Evolutionary conservation across 768 basidiomycete genomes (phyloP), one percentile per base, ranked within the genome.

Genomic region (Postia placenta): DNA sequence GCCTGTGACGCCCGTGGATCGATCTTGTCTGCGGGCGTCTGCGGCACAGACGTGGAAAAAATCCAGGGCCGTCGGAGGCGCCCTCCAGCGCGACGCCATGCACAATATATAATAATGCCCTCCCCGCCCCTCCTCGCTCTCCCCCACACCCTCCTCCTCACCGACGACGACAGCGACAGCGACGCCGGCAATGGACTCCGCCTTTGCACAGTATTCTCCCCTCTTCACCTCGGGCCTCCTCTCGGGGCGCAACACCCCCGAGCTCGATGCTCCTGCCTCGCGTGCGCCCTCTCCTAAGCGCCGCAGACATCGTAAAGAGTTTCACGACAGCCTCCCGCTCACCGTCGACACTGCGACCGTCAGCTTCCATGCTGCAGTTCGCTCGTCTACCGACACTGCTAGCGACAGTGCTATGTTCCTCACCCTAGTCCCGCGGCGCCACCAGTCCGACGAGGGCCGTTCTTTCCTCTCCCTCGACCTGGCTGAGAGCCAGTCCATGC

Each of bases 381-480:
- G 53, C 72, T 26, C 37, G 23, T 24, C 22, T 23, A n/a, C n/a
- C 38, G 47, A 48, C n/a, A 33, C 9, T 15, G 15, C 15, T 15
- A 19, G 22, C 3, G 58, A 62, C 2, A 69, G 71, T 4, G 62
- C 74, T 15, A 71, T 76, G 56, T 77, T 76, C 60, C 72, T 76
- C 46, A 75, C 76, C 1, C 60, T 76, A 30, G 69, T 71, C 69
- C 72, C 54, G 65, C 71, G 14, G 50, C 67, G 66, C 45, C 68
- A 72, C 26, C 70, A 74, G 37, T 42, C 46, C 36, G 58, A 59
- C 22, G 53, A 53, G 15, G 62, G 49, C 58, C 74, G 78, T 36
- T 85, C 84, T 2, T 85, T 85, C 62, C 74, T 86, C 44, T 85
- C 79, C 28, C 75, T 86, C 47, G 84, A 86, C 62, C 73, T 83